Evolutionary conservation across 2,329 filamentous ascomycete genomes (phyloP).

Genomic region (Sporothrix luriei): DNA sequence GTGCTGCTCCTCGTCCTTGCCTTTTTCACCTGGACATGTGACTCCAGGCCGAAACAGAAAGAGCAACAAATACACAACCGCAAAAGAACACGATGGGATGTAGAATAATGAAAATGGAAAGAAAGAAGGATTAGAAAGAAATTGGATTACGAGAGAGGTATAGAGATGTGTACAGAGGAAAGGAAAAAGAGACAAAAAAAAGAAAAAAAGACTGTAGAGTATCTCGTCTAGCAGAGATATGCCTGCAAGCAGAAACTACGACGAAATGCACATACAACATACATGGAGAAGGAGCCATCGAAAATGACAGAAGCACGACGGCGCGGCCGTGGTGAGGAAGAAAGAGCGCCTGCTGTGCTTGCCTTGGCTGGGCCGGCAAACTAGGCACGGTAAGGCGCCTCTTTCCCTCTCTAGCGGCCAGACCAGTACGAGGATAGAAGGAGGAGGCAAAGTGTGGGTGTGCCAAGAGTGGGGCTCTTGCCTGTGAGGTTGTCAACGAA

Average conservation of each 20-base stretch:
- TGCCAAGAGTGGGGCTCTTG: conserved; percentile 27
- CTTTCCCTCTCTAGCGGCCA: conserved; percentile 16
- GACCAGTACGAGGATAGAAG: conserved; percentile 26
- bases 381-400: background rate
- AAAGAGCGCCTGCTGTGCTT: conserved; percentile 21
- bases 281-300: conserved; percentile 6
- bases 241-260: conserved; percentile 10
- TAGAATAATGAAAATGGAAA: background rate
- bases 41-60: conserved; percentile 5
- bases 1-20: background rate
- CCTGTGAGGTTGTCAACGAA: conserved; percentile 32
- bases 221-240: background rate
- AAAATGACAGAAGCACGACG: conserved; percentile 14
- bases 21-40: conserved; percentile 9
- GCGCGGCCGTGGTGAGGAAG: conserved; percentile 21
- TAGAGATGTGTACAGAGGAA: background rate
- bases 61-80: conserved; percentile 9
- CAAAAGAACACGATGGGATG: conserved; percentile 14
- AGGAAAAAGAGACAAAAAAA: background rate
- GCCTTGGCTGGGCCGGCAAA: conserved; percentile 17
- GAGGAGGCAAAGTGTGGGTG: background rate
- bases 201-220: background rate
- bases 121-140: background rate
- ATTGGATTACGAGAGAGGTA: conserved; percentile 5
- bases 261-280: background rate